phyloP scores from a whole-genome alignment of 192 early-diverging fungal species.

The Coemansia sp. region DNA sequence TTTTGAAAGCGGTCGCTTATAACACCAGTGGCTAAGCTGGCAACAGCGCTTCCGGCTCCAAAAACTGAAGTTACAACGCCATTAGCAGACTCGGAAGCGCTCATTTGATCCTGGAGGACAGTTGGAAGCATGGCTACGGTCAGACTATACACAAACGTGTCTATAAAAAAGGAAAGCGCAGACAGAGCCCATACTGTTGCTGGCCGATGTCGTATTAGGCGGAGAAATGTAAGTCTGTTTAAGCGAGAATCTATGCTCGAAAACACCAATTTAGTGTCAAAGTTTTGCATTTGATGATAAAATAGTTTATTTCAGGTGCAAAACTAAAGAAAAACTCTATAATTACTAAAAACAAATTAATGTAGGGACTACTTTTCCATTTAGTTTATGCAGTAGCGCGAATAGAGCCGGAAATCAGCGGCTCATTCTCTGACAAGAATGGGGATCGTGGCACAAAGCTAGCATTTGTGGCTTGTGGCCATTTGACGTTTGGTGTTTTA shows the following conservation, averaged over 20 bases:
- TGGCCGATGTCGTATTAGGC: not conserved
- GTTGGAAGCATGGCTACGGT: slow-evolving; percentile 34
- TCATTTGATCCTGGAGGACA: slow-evolving; percentile 33
- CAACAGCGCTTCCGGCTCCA: slow-evolving; percentile 23
- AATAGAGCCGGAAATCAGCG: too few species aligned
- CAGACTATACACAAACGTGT: slow-evolving; percentile 40
- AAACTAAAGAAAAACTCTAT: not conserved
- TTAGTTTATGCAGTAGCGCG: too few species aligned
- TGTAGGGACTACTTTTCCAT: too few species aligned
- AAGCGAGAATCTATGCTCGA: not conserved
- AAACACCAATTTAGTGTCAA: too few species aligned
- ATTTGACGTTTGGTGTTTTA: too few species aligned
- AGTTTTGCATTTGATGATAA: not conserved
- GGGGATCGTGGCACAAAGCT: not conserved
- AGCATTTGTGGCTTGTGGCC: too few species aligned
- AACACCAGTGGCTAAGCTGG: slow-evolving; percentile 10
- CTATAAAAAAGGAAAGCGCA: slow-evolving; percentile 34
- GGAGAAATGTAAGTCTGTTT: not conserved
- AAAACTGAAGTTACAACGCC: slow-evolving; percentile 39
- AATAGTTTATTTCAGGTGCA: not conserved
- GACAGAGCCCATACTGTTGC: slow-evolving; percentile 35
- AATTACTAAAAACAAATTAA: not conserved
- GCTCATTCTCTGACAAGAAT: not conserved
- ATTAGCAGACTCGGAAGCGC: slow-evolving; percentile 32
- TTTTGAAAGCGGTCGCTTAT: slow-evolving; percentile 25